Evolutionary conservation across 2,329 filamentous ascomycete species (phyloP).

Genomic region (Colletotrichum brevisporum): DNA sequence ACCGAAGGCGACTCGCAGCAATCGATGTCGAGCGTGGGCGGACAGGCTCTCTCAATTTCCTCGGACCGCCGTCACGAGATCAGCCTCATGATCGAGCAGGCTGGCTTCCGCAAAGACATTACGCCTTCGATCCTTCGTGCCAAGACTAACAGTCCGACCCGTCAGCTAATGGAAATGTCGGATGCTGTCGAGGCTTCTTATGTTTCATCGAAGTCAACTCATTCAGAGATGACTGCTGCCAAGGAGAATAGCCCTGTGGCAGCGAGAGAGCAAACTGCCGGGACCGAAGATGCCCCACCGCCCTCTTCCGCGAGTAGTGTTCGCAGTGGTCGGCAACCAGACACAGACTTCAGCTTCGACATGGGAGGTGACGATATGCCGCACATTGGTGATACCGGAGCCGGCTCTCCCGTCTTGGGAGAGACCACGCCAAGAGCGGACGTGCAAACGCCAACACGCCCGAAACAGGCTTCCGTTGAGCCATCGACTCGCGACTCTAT

Average conservation of each 20-base stretch:
- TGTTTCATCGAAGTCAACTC: constrained; percentile 31
- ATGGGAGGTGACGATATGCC: constrained; percentile 48
- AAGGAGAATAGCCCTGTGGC: background rate
- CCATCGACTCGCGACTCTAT: constrained; percentile 46
- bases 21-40: background rate
- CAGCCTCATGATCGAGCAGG: constrained; percentile 60
- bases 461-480: constrained; percentile 21
- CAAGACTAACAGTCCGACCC: constrained; percentile 48
- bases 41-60: constrained; percentile 45
- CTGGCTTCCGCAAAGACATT: constrained; percentile 61
- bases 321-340: constrained; percentile 65
- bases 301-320: constrained; percentile 58
- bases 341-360: constrained; percentile 56
- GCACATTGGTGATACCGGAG: constrained; percentile 22
- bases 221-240: constrained; percentile 28
- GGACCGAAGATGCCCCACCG: constrained; percentile 48
- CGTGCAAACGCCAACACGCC: constrained; percentile 14
- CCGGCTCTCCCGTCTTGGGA: constrained; percentile 18
- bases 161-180: constrained; percentile 47
- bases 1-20: constrained; percentile 37
- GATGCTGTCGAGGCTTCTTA: constrained; percentile 23
- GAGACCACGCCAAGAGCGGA: constrained; percentile 21
- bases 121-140: constrained; percentile 52
- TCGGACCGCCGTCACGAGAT: constrained; percentile 56
- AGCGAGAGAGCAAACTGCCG: background rate